Evolutionary conservation across 768 basidiomycete genomes (phyloP).

Genomic region (Podaxis carcinomalis): DNA sequence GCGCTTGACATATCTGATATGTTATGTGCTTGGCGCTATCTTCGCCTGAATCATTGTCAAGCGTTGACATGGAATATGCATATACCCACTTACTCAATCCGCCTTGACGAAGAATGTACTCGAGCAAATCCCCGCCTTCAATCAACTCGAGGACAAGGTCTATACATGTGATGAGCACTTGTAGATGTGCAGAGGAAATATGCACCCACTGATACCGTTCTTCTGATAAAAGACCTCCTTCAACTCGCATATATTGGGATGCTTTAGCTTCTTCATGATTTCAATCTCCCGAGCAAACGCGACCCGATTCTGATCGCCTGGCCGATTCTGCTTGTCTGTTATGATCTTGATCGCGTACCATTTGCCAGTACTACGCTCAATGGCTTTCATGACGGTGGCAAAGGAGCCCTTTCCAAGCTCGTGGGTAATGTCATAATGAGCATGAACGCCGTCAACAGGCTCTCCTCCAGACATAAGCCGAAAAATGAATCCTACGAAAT

Average conservation of each 20-base stretch:
- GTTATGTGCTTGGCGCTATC: conserved; percentile 63
- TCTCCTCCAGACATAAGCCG: conserved; percentile 54
- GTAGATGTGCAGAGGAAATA: conserved; percentile 14
- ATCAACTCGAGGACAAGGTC: conserved; percentile 83
- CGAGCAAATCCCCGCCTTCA: conserved; percentile 85
- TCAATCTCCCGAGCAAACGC: conserved; percentile 68
- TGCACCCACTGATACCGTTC: conserved; percentile 49
- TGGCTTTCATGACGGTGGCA: conserved; percentile 83
- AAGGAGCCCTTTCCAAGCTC: conserved; percentile 91
- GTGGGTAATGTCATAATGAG: conserved; percentile 57
- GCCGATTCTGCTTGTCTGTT: conserved; percentile 35
- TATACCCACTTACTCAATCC: conserved; percentile 51
- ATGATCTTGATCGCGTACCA: conserved; percentile 92
- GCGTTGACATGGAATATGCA: neutral
- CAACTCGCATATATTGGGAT: conserved; percentile 79
- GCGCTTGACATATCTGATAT: conserved; percentile 77
- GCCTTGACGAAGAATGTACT: conserved; percentile 59
- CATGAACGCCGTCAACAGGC: conserved; percentile 51
- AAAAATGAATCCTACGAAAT: conserved; percentile 60
- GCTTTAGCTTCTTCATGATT: conserved; percentile 72
- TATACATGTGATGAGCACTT: conserved; percentile 23
- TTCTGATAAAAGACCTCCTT: conserved; percentile 73
- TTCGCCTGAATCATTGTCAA: conserved; percentile 37
- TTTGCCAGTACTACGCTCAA: conserved; percentile 64
- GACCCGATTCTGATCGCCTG: conserved; percentile 24